Conservation (phyloP, 805 yeast genomes). For the Monosporozyma unispora region DNA sequence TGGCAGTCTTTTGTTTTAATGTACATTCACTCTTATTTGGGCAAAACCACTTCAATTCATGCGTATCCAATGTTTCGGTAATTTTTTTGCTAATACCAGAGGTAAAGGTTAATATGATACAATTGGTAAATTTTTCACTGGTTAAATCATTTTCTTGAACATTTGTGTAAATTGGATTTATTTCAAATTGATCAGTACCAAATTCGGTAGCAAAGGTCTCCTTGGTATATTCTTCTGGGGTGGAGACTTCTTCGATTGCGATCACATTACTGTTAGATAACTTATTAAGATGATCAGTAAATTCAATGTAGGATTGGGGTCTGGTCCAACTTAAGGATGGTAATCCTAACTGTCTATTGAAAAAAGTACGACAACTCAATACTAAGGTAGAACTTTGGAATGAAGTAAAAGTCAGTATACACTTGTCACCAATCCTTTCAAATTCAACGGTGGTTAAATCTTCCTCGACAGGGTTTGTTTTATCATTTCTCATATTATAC, state of each 20-base stretch:
- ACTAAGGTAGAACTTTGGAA: slow-evolving; percentile 16
- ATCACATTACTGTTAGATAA: slow-evolving; percentile 17
- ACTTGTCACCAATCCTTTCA: background rate
- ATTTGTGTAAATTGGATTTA: background rate
- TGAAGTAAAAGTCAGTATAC: slow-evolving; percentile 13
- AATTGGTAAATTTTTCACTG: background rate
- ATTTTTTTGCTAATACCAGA: background rate
- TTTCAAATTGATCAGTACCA: background rate
- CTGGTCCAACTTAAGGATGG: slow-evolving; percentile 15
- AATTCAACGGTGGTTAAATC: background rate
- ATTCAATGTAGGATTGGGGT: slow-evolving; percentile 21
- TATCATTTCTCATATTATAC: background rate
- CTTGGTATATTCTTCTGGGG: background rate
- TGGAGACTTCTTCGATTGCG: slow-evolving; percentile 6
- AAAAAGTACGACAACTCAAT: slow-evolving; percentile 16
- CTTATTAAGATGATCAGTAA: slow-evolving; percentile 12
- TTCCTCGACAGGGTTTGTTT: background rate
- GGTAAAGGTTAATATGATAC: background rate
- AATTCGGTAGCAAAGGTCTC: background rate
- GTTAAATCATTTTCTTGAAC: background rate
- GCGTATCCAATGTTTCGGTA: background rate
- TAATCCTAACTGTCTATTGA: slow-evolving; percentile 12
- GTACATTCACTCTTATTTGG: slow-evolving; percentile 15
- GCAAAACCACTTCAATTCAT: slow-evolving; percentile 10
- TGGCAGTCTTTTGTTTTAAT: slow-evolving; percentile 14